Percentiles rank a stretch among this genome's conserved stretches.
Conservation (phyloP, 495 filamentous ascomycete genomes). For the Aspergillus leporis region DNA sequence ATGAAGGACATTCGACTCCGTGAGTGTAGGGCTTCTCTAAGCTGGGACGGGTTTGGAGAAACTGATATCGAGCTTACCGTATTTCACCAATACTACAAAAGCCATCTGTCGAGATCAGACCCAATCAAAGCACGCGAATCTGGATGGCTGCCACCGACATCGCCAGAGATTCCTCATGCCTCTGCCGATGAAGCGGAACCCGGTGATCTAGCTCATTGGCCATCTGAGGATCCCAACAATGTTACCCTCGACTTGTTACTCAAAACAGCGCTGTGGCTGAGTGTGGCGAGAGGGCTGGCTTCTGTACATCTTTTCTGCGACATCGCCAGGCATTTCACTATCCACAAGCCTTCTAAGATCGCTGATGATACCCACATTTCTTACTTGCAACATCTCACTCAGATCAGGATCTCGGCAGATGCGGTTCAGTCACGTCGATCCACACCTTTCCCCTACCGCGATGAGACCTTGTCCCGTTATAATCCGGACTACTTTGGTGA, state of each 20-base stretch:
- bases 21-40: conserved; percentile 23
- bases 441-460: conserved; percentile 9
- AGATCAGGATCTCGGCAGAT: conserved; percentile 16
- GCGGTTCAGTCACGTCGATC: conserved; percentile 7
- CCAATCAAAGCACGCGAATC: conserved; percentile 20
- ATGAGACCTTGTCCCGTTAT: neutral
- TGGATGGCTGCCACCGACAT: conserved; percentile 23
- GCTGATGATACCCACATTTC: conserved; percentile 7
- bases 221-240: neutral
- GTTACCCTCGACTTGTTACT: conserved; percentile 19
- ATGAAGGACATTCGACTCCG: conserved; percentile 24
- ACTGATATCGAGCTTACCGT: conserved; percentile 63
- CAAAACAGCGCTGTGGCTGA: conserved; percentile 28
- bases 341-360: conserved; percentile 1
- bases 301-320: conserved; percentile 34
- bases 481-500: conserved; percentile 26
- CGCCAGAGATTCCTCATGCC: conserved; percentile 9
- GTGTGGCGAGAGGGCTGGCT: conserved; percentile 25
- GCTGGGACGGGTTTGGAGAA: conserved; percentile 51
- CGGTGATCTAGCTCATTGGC: conserved; percentile 20
- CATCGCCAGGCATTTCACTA: conserved; percentile 20
- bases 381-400: conserved; percentile 21
- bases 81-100: conserved; percentile 49
- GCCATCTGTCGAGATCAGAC: conserved; percentile 12
- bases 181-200: conserved; percentile 9